Evolutionary conservation across 1,284 basidiomycete genomes (phyloP).

Genomic region (Melampsora occidentalis): DNA sequence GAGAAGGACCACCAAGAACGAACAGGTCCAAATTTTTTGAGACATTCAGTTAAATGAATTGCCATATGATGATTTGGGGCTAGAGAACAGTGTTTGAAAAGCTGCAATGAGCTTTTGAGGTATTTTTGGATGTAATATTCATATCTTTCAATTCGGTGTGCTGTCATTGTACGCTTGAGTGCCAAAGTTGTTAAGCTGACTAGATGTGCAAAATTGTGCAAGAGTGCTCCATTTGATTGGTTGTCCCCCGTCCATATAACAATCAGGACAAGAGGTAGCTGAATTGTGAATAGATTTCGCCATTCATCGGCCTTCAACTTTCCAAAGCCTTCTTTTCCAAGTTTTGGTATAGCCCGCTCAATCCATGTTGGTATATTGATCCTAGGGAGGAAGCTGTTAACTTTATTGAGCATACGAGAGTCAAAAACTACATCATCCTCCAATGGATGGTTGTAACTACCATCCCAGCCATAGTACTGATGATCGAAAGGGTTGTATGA

Average conservation of each 20-base stretch:
- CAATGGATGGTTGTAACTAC: background rate
- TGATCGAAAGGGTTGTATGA: background rate
- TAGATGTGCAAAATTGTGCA: slow-evolving; percentile 25
- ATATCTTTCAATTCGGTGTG: background rate
- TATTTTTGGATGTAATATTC: background rate
- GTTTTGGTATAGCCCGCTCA: slow-evolving; percentile 16
- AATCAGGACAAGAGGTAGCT: slow-evolving; percentile 21
- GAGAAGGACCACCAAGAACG: slow-evolving; percentile 8
- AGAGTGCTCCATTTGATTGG: background rate
- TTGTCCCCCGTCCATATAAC: background rate
- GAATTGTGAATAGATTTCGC: slow-evolving; percentile 26
- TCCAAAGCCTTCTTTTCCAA: slow-evolving; percentile 21
- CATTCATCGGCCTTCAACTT: slow-evolving; percentile 24
- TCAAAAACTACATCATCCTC: slow-evolving; percentile 6
- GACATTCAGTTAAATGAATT: slow-evolving; percentile 6
- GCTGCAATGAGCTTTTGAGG: slow-evolving; percentile 1
- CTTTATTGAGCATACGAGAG: background rate
- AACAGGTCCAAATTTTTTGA: slow-evolving; percentile 15
- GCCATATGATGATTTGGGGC: slow-evolving; percentile 8
- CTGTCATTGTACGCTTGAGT: slow-evolving; percentile 1
- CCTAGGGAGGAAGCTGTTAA: background rate
- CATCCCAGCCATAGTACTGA: slow-evolving; percentile 22
- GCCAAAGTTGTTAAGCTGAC: slow-evolving; percentile 1
- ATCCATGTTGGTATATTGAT: slow-evolving; percentile 27
- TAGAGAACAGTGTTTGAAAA: background rate